Evolutionary conservation across 2,329 filamentous ascomycete species (phyloP), one percentile per base, ranked within the genome.

Genomic region (Hymenoscyphus fructigenus): DNA sequence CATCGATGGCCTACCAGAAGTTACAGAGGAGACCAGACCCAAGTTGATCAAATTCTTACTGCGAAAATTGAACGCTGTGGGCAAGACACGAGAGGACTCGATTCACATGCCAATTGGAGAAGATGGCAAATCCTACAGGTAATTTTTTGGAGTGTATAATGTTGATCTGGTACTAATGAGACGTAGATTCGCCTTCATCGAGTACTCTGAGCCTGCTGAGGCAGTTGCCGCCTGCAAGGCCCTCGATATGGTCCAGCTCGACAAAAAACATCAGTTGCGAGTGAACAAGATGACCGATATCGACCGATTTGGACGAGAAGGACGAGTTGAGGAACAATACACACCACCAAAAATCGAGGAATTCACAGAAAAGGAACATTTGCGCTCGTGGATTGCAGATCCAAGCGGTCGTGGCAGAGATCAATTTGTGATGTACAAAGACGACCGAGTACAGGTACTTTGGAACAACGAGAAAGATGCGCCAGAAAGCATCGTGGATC

Each of bases 251-350:
- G 88, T 91, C 5, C 87, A 94, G 56, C 90, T 99, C 75, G 95
- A 99, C 83, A 98, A 96, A 86, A 97, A 90, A 82, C 93, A 99
- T 84, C 97, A 87, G 61, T 87, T 99, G 73, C 86, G 90, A 69
- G 93, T 99, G 73, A 99, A 99, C 88, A 99, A 99, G 82, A 85
- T 99, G 74, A 97, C 93, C 74, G 95, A 99, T 77, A 93, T 99
- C 75, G 95, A 99, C 78, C 91, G 95, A 71, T 99, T 92, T 78
- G 95, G 95, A 69, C 88, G 93, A 68, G 95, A 98, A 82, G 95
- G 95, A 72, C 89, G 93, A 71, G 86, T 99, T 74, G 91, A 97
- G 71, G 95, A 99, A 75, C 89, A 93, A 72, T 99, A 97, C 81
- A 85, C 87, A 66, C 82, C 90, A 59, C 95, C 95, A 61, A 81